Evolutionary conservation across 1,284 basidiomycete genomes (phyloP).

Genomic region (Sphagnurus paluster): DNA sequence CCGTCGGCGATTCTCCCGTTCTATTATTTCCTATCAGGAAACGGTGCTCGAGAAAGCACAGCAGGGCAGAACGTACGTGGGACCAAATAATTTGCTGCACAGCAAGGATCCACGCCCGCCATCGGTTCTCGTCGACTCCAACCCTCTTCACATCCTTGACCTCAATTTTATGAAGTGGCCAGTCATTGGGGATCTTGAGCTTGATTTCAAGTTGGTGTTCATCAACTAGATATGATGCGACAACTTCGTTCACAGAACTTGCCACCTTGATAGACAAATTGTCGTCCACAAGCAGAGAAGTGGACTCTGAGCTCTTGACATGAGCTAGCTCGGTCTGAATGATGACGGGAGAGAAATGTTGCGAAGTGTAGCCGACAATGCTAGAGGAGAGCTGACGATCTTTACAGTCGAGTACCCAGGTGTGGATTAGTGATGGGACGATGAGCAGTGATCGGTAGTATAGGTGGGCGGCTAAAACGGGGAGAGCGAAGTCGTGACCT

Average conservation of each 20-base stretch:
- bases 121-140: slow-evolving; percentile 88
- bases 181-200: slow-evolving; percentile 86
- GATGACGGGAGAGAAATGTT: slow-evolving; percentile 90
- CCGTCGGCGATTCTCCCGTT: slow-evolving; percentile 93
- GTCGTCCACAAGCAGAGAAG: slow-evolving; percentile 77
- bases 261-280: slow-evolving; percentile 80
- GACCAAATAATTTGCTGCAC: slow-evolving; percentile 91
- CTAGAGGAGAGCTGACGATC: slow-evolving; percentile 84
- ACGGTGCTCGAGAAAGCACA: background rate
- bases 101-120: slow-evolving; percentile 93
- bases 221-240: slow-evolving; percentile 85
- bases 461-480: slow-evolving; percentile 83
- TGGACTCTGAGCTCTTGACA: slow-evolving; percentile 65
- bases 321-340: slow-evolving; percentile 82
- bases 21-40: slow-evolving; percentile 37
- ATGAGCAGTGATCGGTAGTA: slow-evolving; percentile 85
- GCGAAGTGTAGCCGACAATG: slow-evolving; percentile 79
- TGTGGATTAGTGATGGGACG: slow-evolving; percentile 81
- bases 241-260: slow-evolving; percentile 71
- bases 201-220: slow-evolving; percentile 94
- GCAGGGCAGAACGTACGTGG: slow-evolving; percentile 55
- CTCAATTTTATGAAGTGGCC: slow-evolving; percentile 89
- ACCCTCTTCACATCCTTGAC: slow-evolving; percentile 84
- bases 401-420: slow-evolving; percentile 86
- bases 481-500: slow-evolving; percentile 55